These are phyloP conservation scores for Hordeum marinum DNA, from an alignment of 176 grass and related monocot species.

Conservation along the genomic window DNA sequence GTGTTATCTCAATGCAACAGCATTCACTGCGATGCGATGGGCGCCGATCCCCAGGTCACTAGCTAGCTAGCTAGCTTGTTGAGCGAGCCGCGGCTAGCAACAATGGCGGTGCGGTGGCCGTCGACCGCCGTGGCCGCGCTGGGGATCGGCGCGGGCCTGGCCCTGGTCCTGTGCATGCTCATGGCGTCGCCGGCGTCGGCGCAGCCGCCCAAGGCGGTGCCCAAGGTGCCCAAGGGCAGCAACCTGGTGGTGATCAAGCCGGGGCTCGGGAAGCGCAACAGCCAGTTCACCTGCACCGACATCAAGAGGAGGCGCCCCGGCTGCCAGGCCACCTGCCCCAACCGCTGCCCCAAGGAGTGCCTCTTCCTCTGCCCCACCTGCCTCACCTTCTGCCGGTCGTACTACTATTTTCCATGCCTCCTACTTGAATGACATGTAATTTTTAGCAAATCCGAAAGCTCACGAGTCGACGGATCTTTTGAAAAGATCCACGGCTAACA, in stretches of 20 bases:
- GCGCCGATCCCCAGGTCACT: no score
- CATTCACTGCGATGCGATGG: no score
- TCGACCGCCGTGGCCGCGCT: background rate
- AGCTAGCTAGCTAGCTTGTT: background rate
- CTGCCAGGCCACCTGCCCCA: constrained; percentile 31
- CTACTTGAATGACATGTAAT: no score
- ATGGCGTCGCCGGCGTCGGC: background rate
- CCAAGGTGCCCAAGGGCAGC: background rate
- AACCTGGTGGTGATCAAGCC: background rate
- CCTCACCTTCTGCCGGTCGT: constrained; percentile 63
- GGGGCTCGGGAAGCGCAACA: background rate
- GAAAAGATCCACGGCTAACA: no score
- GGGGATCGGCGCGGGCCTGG: background rate
- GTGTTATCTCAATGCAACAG: no score
- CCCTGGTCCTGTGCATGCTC: background rate
- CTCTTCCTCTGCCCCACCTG: constrained; percentile 51
- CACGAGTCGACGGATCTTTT: no score
- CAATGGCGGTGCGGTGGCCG: constrained; percentile 32
- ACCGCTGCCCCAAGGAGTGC: constrained; percentile 42
- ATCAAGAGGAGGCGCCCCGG: background rate
- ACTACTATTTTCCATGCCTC: no score
- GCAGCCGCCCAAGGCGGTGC: background rate
- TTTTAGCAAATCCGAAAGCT: no score
- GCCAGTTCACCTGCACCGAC: constrained; percentile 27
- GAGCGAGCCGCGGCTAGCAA: background rate